These are phyloP conservation scores for Vanrija pseudolonga DNA, from an alignment of 1,284 basidiomycete genomes.

Conservation along the genomic window DNA sequence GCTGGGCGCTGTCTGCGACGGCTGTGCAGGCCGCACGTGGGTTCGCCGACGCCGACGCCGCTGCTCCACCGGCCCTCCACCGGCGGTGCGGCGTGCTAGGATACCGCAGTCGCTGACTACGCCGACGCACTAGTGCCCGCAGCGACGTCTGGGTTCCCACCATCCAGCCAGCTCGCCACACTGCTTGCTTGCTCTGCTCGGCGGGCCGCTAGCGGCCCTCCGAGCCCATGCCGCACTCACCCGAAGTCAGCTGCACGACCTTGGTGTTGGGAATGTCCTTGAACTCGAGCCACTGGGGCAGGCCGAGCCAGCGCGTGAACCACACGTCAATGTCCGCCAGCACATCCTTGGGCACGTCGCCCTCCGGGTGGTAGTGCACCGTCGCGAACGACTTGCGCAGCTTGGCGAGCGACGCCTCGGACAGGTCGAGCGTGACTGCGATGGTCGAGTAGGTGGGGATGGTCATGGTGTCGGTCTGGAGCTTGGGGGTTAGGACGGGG, in stretches of 20 bases:
- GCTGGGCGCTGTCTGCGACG: no score
- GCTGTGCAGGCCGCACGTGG: no score
- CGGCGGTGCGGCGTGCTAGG: no score
- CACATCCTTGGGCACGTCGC: slow-evolving; percentile 20
- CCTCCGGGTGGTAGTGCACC: slow-evolving; percentile 32
- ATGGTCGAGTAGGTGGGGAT: slow-evolving; percentile 4
- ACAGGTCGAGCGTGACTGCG: slow-evolving; percentile 12
- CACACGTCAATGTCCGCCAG: slow-evolving; percentile 30
- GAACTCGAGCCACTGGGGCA: slow-evolving; percentile 21
- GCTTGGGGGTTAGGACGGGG: not conserved
- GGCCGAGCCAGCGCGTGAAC: slow-evolving; percentile 22
- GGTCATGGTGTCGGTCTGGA: slow-evolving; percentile 1
- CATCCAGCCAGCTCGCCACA: no score
- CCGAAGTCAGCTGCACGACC: slow-evolving; percentile 38
- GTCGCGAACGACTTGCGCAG: slow-evolving; percentile 26
- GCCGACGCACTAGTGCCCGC: no score
- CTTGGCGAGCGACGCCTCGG: slow-evolving; percentile 21
- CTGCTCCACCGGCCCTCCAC: no score
- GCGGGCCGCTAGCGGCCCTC: no score
- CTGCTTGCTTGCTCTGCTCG: no score
- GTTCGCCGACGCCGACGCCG: no score
- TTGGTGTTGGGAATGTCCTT: slow-evolving; percentile 24
- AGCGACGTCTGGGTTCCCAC: no score
- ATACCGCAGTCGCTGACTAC: no score
- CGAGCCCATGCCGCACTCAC: slow-evolving; percentile 19